Base-by-base conservation (phyloP, 495 filamentous ascomycete species). In the Hypoxylon perforatum region DNA sequence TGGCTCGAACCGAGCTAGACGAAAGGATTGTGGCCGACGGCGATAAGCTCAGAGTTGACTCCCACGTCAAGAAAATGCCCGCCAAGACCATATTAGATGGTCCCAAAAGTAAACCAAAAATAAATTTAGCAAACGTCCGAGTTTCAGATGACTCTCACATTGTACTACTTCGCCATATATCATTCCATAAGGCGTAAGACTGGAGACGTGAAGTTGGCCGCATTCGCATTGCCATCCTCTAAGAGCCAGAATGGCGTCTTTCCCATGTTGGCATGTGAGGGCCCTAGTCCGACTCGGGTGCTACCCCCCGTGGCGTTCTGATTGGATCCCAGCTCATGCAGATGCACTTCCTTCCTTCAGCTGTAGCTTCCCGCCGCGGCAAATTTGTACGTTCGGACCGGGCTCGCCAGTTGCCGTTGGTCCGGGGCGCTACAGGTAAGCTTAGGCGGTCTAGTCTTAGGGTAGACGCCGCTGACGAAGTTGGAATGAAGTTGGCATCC, bases 251-350 rank as follows among this genome's bases (percentile, higher is more conserved):
- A 48, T n/a, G 12, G 8, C 45, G 45, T 23, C 47, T n/a, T 50
- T 35, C 23, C 47, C 25, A 10, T 11, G 25, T 50, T 35, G 25
- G 47, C 25, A 35, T 12, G 3, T 33, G 3, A 4, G 30, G 39
- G 1, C 25, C 47, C 55, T 19, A 25, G 42, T 28, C n/a, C 14
- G 38, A 44, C 36, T n/a, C 30, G 30, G 28, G 28, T 64, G 54
- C n/a, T 39, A 49, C 48, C 42, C 41, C 42, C 33, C 33, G 23
- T 52, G 33, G 22, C 36, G 30, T 51, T 64, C 36, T 63, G 66
- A 69, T 69, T 64, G 61, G 58, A 45, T 59, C 59, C 23, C 50
- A 42, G 45, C 7, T 14, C 21, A 69, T 69, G 60, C 56, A 65
- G 51, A 47, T 63, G 48, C 41, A 54, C 22, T 44, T 56, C 23